A percentile compares a stretch with the other conserved stretches of the same genome.
Conservation (phyloP, 768 basidiomycete species). For the Phylloporus rhodoxanthus region DNA sequence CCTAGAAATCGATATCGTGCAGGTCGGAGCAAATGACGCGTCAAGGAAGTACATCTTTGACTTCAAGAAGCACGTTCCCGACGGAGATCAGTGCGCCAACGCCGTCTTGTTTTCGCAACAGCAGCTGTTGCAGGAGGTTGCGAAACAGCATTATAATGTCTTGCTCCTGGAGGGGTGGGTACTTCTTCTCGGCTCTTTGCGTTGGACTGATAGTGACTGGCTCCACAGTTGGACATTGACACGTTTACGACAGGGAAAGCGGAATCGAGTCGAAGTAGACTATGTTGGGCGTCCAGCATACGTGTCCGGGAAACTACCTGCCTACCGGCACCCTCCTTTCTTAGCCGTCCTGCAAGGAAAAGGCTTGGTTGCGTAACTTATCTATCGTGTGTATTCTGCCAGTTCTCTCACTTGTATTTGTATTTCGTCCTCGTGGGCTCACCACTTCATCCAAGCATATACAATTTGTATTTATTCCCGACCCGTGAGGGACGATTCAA, state of each 20-base stretch:
- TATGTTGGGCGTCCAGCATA: constrained; percentile 66
- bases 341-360: constrained; percentile 53
- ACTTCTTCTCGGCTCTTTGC: background rate
- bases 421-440: constrained; percentile 28
- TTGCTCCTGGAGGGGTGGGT: constrained; percentile 63
- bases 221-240: constrained; percentile 59
- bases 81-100: constrained; percentile 42
- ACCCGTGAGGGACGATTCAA: constrained; percentile 25
- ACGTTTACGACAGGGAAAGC: constrained; percentile 54
- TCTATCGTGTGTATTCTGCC: constrained; percentile 23
- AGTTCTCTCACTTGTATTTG: constrained; percentile 24
- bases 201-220: constrained; percentile 1
- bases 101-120: constrained; percentile 59
- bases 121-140: constrained; percentile 53
- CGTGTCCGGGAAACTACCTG: constrained; percentile 43
- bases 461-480: constrained; percentile 15
- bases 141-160: constrained; percentile 53
- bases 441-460: constrained; percentile 17
- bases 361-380: constrained; percentile 25
- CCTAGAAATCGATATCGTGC: constrained; percentile 54
- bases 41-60: constrained; percentile 62
- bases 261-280: constrained; percentile 60
- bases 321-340: constrained; percentile 54
- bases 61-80: constrained; percentile 39
- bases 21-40: constrained; percentile 48